Evolutionary conservation across 2,329 filamentous ascomycete genomes (phyloP), one percentile per base, ranked within the genome.

Genomic region (Aspergillus flavus): DNA sequence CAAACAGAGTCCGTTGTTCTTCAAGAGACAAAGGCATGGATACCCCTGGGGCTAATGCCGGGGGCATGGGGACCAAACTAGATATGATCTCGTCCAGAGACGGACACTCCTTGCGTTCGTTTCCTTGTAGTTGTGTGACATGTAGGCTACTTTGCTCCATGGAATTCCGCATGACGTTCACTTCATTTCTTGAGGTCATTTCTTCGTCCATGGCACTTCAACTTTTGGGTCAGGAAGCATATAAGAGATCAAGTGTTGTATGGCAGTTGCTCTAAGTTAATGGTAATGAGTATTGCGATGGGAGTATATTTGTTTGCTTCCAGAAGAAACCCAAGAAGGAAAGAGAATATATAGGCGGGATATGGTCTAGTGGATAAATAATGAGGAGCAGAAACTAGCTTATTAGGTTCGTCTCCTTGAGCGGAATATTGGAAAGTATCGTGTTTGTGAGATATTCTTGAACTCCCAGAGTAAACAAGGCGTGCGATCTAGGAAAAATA

Each of bases 1-100:
- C 66, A 57, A 80, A 75, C 69, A 80, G 74, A 32, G 68, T 64
- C 57, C 71, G 66, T 66, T 79, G 72, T 54, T 77, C 72, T 66
- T 76, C 67, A 41, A 56, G 45, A 10, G 69, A 41, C 36, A 77
- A 43, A 1, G 59, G 59, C 48, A 65, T 67, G 3, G 61, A 55
- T 61, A 58, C 67, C 65, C 61, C 60, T 6, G 63, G 30, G 45
- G 71, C 66, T 32, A 72, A 58, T 50, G 63, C 61, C 43, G 70
- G 70, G 58, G 71, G 62, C n/a, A 55, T 57, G 30, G 63, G 66
- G 41, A 66, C 58, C 50, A 72, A 61, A 34, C 67, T 65, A 21
- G 72, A 66, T 32, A 78, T 53, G 11, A 77, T 56, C n/a, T 73
- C 48, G 9, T 62, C 54, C 43, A 75, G 67, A 16, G 71, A 62